Conservation (phyloP, 768 basidiomycete species). For the Suillus clintonianus region DNA sequence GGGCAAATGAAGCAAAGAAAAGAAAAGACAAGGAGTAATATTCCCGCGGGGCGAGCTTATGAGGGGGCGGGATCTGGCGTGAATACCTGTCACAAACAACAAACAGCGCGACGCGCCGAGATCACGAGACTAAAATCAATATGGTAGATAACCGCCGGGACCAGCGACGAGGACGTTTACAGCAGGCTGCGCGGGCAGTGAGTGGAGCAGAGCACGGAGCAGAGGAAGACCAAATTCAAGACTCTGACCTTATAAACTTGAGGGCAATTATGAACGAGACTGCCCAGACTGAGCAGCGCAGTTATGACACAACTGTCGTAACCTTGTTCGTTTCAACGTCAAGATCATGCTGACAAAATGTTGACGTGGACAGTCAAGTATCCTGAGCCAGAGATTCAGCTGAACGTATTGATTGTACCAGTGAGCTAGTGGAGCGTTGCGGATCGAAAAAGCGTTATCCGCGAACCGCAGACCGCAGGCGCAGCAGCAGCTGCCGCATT, state of each 20-base stretch:
- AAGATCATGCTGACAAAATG: not conserved
- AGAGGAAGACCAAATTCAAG: not conserved
- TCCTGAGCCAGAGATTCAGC: not conserved
- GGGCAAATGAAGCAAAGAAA: conserved; percentile 21
- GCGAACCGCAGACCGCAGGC: not conserved
- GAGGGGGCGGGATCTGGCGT: conserved; percentile 1
- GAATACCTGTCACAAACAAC: conserved; percentile 10
- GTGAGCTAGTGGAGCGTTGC: not conserved
- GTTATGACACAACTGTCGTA: not conserved
- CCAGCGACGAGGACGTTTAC: not conserved
- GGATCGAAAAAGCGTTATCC: not conserved
- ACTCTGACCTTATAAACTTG: not conserved
- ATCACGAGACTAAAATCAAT: conserved; percentile 34
- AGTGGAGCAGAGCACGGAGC: not conserved
- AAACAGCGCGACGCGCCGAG: conserved; percentile 20
- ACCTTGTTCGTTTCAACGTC: not conserved
- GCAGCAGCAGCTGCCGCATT: not conserved
- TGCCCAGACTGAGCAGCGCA: not conserved
- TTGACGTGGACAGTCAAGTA: not conserved
- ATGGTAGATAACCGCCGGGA: not conserved
- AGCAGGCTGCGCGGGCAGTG: not conserved
- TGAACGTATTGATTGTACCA: not conserved
- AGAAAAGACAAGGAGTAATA: not conserved
- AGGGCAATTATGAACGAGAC: not conserved
- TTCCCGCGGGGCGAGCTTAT: conserved; percentile 10